phyloP scores from a whole-genome alignment of 345 rosid genomes.

The Streptanthus diversifolius region DNA sequence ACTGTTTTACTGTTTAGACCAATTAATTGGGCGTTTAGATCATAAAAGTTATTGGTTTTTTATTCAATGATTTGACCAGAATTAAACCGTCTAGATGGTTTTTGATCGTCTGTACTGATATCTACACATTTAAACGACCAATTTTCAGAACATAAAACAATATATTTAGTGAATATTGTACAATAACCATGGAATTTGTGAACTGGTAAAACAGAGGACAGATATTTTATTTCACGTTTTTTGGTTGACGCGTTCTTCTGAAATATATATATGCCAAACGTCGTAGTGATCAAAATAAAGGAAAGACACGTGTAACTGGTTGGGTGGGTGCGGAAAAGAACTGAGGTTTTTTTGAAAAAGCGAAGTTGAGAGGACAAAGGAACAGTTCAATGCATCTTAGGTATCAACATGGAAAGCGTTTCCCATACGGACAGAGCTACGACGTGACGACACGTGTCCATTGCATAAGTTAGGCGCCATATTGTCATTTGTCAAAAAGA shows the following conservation, averaged over 20 bases:
- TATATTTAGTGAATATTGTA: background rate
- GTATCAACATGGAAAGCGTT: slow-evolving; percentile 33
- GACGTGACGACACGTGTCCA: slow-evolving; percentile 31
- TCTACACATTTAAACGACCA: background rate
- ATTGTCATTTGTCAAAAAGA: slow-evolving; percentile 32
- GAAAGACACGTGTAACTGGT: background rate
- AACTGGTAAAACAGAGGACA: background rate
- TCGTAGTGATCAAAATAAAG: background rate
- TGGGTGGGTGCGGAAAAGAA: slow-evolving; percentile 1
- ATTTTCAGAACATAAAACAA: background rate
- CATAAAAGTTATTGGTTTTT: background rate
- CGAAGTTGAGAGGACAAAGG: slow-evolving; percentile 22
- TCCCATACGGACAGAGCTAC: slow-evolving; percentile 24
- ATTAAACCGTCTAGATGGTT: background rate
- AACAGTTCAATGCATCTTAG: slow-evolving; percentile 36
- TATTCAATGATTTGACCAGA: background rate
- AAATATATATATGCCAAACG: slow-evolving; percentile 25
- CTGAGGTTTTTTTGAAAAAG: background rate
- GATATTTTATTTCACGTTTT: slow-evolving; percentile 20
- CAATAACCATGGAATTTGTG: background rate
- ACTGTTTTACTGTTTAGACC: background rate
- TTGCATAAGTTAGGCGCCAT: slow-evolving; percentile 32
- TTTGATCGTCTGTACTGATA: background rate
- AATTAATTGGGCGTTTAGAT: background rate
- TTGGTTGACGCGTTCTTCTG: slow-evolving; percentile 14